phyloP scores from a whole-genome alignment of 305 asterid species.

The Solanum hybrid region DNA sequence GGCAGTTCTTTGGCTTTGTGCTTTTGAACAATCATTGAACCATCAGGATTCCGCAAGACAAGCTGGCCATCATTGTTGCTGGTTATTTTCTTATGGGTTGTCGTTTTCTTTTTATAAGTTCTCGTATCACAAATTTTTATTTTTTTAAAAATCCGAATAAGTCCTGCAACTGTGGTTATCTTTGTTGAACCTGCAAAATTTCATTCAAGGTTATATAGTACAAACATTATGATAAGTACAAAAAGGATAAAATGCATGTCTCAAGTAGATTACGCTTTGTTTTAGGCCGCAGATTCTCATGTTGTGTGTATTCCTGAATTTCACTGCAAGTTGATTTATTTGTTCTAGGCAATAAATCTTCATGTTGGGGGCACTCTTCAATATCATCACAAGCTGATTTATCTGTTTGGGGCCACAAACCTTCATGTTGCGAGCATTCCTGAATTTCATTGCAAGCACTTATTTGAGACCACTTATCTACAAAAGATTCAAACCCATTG shows the following conservation, averaged over 20 bases:
- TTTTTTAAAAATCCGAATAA: not conserved
- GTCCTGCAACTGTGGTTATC: not conserved
- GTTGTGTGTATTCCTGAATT: not conserved
- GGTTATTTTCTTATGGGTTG: not conserved
- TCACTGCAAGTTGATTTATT: not conserved
- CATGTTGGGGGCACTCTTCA: not conserved
- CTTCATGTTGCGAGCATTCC: not conserved
- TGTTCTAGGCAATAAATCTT: not conserved
- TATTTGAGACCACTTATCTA: not conserved
- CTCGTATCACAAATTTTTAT: slow-evolving; percentile 1
- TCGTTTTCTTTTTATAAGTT: not conserved
- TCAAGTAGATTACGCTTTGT: not conserved
- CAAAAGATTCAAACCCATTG: not conserved
- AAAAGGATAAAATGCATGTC: not conserved
- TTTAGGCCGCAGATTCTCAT: not conserved
- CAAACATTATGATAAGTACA: not conserved
- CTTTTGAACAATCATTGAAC: slow-evolving; percentile 10
- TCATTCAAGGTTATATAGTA: not conserved
- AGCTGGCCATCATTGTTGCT: slow-evolving; percentile 2
- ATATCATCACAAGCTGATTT: not conserved
- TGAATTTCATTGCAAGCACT: not conserved
- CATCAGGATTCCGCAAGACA: slow-evolving; percentile 7
- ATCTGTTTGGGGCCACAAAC: not conserved
- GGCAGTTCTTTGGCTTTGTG: slow-evolving; percentile 1
- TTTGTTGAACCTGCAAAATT: not conserved